A percentile compares a stretch with the other conserved stretches of the same genome.
Conservation (phyloP, 805 yeast genomes). For the Crinitomyces ghanaensis region DNA sequence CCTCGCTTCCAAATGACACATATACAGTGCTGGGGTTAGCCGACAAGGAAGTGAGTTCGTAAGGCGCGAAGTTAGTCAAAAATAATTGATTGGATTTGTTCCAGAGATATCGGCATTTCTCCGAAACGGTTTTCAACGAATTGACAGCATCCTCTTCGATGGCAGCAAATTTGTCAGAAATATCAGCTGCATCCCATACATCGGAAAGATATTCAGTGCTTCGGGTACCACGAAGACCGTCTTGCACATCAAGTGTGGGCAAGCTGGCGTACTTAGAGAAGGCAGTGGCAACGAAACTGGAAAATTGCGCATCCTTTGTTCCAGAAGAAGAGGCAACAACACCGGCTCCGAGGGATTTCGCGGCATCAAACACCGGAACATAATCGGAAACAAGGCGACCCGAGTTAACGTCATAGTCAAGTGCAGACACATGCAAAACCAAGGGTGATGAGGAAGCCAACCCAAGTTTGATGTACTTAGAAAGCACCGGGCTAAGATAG, state of each 20-base stretch:
- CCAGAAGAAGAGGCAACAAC: slow-evolving; percentile 58
- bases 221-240: slow-evolving; percentile 58
- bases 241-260: slow-evolving; percentile 68
- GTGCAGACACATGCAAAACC: slow-evolving; percentile 63
- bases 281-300: slow-evolving; percentile 52
- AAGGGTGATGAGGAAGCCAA: slow-evolving; percentile 36
- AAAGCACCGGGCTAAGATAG: slow-evolving; percentile 53
- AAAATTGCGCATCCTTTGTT: slow-evolving; percentile 55
- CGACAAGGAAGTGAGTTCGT: slow-evolving; percentile 64
- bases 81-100: too few relatives aligned
- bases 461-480: slow-evolving; percentile 16
- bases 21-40: slow-evolving; percentile 57
- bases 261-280: slow-evolving; percentile 38
- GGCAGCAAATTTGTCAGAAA: slow-evolving; percentile 10
- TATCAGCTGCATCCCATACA: slow-evolving; percentile 28
- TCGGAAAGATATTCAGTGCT: slow-evolving; percentile 29
- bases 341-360: slow-evolving; percentile 52
- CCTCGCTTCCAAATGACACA: slow-evolving; percentile 68
- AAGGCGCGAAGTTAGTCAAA: slow-evolving; percentile 44
- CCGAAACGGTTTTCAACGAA: slow-evolving; percentile 42
- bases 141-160: slow-evolving; percentile 11
- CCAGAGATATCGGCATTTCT: too few relatives aligned
- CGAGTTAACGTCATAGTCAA: slow-evolving; percentile 49
- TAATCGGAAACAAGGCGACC: slow-evolving; percentile 53
- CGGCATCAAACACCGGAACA: slow-evolving; percentile 46